Conservation (phyloP, 164 flowering plant genomes). For the Umbilicus rupestris region DNA sequence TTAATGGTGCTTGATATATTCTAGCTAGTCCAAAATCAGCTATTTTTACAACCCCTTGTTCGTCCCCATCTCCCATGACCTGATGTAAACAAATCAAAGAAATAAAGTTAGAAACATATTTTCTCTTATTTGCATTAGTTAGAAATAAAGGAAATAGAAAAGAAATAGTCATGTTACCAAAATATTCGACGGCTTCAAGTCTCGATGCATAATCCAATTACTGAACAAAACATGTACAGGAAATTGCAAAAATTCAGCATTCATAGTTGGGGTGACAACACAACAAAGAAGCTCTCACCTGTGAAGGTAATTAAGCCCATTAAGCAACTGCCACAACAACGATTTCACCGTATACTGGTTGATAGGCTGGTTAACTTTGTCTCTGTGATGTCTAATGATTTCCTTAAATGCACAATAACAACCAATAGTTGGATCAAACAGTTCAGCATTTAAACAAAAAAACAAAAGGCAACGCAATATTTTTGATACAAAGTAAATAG, state of each 20-base stretch:
- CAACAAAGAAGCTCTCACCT: conserved; percentile 29
- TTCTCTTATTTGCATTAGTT: not conserved
- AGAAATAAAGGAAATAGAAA: not conserved
- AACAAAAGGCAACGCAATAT: no score
- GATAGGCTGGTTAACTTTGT: conserved; percentile 65
- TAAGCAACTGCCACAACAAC: conserved; percentile 94
- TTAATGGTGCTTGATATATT: conserved; percentile 89
- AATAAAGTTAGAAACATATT: not conserved
- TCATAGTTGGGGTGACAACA: not conserved
- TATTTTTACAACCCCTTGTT: conserved; percentile 94
- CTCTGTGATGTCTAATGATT: conserved; percentile 93
- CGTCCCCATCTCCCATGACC: conserved; percentile 99
- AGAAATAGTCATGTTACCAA: conserved; percentile 33
- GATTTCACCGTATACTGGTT: conserved; percentile 87
- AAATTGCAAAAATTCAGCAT: not conserved
- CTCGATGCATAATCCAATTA: conserved; percentile 98
- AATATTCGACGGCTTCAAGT: conserved; percentile 95
- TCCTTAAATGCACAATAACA: conserved; percentile 35
- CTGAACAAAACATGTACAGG: conserved; percentile 28
- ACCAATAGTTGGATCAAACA: not conserved
- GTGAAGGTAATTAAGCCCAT: conserved; percentile 95
- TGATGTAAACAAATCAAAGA: conserved; percentile 14
- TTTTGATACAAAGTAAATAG: no score
- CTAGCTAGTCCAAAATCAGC: conserved; percentile 99
- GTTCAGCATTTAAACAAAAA: not conserved